phyloP scores from a whole-genome alignment of 2,329 filamentous ascomycete genomes.

The Ascochyta koolunga region DNA sequence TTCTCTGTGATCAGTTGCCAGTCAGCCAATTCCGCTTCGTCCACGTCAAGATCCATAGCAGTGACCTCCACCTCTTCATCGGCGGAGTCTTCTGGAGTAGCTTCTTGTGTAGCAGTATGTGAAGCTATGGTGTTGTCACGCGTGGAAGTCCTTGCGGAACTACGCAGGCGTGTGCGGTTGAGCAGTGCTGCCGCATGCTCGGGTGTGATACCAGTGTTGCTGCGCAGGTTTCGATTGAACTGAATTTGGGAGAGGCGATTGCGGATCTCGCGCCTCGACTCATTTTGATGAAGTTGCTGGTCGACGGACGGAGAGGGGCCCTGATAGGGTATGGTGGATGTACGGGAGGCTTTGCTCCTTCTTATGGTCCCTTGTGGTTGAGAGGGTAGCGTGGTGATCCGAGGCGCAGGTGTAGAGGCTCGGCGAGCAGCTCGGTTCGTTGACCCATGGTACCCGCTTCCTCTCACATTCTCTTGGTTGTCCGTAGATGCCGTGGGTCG shows the following conservation, averaged over 20 bases:
- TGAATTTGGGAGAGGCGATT: not conserved
- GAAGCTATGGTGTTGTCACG: not conserved
- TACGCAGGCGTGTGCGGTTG: not conserved
- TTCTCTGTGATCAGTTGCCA: not conserved
- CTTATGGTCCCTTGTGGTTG: not conserved
- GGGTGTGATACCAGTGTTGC: not conserved
- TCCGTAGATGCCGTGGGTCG: not conserved
- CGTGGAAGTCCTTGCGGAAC: not conserved
- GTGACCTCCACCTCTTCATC: not conserved
- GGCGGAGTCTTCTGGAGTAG: slow-evolving; percentile 3
- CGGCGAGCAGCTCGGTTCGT: not conserved
- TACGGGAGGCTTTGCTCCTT: not conserved
- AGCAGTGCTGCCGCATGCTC: not conserved
- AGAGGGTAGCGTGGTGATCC: not conserved
- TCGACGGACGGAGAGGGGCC: not conserved
- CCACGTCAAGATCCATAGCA: not conserved
- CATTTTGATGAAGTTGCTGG: not conserved
- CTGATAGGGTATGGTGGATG: not conserved
- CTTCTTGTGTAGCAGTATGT: not conserved
- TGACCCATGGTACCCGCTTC: too few relatives aligned
- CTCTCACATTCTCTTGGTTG: too few relatives aligned
- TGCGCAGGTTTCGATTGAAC: too few relatives aligned
- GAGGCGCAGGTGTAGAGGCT: not conserved
- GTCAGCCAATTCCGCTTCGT: not conserved
- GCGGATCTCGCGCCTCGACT: not conserved